Conservation (phyloP, 2,329 filamentous ascomycete genomes). For the Aspergillus sp. region DNA sequence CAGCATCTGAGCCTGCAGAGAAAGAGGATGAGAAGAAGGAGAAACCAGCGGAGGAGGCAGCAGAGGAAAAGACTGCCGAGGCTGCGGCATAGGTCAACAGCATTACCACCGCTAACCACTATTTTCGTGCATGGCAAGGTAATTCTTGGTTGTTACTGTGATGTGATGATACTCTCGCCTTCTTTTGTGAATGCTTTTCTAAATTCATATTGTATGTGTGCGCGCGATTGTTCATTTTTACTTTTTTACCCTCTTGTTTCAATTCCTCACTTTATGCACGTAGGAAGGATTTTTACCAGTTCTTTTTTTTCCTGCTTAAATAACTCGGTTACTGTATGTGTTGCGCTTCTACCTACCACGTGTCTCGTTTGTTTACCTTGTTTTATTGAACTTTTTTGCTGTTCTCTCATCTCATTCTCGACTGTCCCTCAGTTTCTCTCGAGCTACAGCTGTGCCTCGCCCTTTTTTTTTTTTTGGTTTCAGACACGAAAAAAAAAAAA, state of each 20-base stretch:
- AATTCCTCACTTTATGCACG: neutral
- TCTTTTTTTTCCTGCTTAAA: neutral
- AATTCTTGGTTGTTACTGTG: constrained; percentile 11
- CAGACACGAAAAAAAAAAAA: neutral
- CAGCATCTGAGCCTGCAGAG: constrained; percentile 25
- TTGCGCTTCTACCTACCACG: neutral
- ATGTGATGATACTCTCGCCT: neutral
- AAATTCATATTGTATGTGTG: neutral
- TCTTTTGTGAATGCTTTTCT: neutral
- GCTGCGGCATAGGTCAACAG: constrained; percentile 23
- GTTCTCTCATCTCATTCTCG: neutral
- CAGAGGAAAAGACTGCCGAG: constrained; percentile 27
- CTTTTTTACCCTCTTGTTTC: neutral
- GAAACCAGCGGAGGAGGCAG: constrained; percentile 30
- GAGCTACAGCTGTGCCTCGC: neutral
- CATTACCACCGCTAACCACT: neutral
- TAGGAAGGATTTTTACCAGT: neutral
- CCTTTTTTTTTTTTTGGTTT: neutral
- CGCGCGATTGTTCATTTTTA: neutral
- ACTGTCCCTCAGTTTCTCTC: neutral
- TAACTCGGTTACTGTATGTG: neutral
- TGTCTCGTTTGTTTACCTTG: neutral
- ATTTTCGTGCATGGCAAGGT: constrained; percentile 6
- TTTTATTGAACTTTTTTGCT: neutral
- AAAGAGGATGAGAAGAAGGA: constrained; percentile 20